Evolutionary conservation across 192 early-diverging fungal species (phyloP).

Genomic region (Coemansia sp.): DNA sequence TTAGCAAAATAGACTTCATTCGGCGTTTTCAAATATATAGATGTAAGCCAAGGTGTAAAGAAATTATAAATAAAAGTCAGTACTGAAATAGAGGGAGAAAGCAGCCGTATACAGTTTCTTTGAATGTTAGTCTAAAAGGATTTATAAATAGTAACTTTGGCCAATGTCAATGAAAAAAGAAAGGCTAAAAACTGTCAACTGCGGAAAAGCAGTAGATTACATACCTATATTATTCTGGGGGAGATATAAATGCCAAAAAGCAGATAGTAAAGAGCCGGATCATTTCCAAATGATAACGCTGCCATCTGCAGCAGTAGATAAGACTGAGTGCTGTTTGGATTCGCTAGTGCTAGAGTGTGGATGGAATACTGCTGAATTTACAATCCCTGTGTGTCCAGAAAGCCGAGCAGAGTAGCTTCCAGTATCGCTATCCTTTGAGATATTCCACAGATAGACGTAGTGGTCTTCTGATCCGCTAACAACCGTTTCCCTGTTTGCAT

Average conservation of each 20-base stretch:
- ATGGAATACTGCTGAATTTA: conserved; percentile 38
- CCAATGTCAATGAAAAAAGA: too few species aligned
- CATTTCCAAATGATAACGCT: conserved; percentile 40
- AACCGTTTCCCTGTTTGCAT: conserved; percentile 71
- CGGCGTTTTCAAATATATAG: background rate
- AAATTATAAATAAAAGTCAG: too few species aligned
- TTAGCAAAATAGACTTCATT: background rate
- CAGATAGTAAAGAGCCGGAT: background rate
- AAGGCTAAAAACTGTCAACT: too few species aligned
- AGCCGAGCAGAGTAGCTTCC: conserved; percentile 8
- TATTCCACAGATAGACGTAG: conserved; percentile 82
- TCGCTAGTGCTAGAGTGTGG: conserved; percentile 13
- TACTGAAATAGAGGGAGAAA: too few species aligned
- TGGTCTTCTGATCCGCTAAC: conserved; percentile 92
- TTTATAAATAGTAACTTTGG: too few species aligned
- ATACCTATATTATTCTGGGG: too few species aligned
- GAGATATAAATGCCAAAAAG: background rate
- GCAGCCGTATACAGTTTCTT: too few species aligned
- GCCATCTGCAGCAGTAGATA: conserved; percentile 46
- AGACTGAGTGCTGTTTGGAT: conserved; percentile 16
- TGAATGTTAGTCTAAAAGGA: too few species aligned
- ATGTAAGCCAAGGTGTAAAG: background rate
- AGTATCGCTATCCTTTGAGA: conserved; percentile 58
- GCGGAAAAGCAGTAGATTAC: too few species aligned
- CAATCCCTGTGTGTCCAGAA: conserved; percentile 38